These are phyloP conservation scores for Hylodesmum podocarpum DNA, from an alignment of 306 rosid genomes.

Conservation along the genomic window DNA sequence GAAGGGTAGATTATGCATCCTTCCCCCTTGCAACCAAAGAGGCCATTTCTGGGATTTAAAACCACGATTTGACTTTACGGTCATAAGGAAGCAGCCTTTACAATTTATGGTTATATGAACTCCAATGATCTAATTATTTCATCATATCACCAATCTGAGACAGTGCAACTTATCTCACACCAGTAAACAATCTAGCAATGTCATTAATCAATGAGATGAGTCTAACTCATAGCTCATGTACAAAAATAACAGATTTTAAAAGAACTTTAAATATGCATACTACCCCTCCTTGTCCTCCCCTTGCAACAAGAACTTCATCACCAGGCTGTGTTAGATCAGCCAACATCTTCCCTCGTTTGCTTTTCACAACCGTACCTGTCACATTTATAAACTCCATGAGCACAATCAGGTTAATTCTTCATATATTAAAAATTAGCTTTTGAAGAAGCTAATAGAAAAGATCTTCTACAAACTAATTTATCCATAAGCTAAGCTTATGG, in stretches of 20 bases:
- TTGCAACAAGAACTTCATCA: constrained; percentile 86
- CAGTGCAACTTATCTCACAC: neutral
- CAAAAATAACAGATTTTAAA: neutral
- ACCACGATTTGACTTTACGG: neutral
- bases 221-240: neutral
- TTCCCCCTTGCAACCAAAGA: neutral
- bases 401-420: neutral
- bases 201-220: neutral
- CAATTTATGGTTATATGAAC: neutral
- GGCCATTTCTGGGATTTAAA: neutral
- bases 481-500: no score
- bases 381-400: constrained; percentile 21
- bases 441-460: no score
- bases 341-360: constrained; percentile 73
- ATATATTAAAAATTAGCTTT: no score
- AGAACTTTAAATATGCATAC: constrained; percentile 6
- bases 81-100: neutral
- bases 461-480: no score
- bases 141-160: constrained; percentile 10
- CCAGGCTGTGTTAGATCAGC: constrained; percentile 80
- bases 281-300: constrained; percentile 99
- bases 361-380: constrained; percentile 90
- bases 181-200: constrained; percentile 9
- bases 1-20: neutral
- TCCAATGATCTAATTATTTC: neutral